phyloP scores from a whole-genome alignment of 257 asterid genomes.

The Forsythia suspensa region DNA sequence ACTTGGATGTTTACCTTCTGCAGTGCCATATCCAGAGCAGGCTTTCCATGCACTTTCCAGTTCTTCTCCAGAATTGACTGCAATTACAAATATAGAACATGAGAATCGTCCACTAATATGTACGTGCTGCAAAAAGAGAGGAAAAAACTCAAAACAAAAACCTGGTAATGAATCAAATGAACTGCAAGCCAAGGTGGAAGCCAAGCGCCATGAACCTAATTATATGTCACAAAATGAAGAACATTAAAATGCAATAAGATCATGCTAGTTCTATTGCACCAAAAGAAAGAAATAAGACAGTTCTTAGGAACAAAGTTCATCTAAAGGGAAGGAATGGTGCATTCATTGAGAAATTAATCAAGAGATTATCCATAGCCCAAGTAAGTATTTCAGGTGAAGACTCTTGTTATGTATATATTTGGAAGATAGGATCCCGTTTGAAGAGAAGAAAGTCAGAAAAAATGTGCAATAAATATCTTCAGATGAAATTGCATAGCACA shows the following conservation, averaged over 20 bases:
- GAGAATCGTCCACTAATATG: constrained; percentile 11
- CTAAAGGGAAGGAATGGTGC: neutral
- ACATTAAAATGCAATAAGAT: neutral
- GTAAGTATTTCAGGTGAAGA: neutral
- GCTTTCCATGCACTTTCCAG: constrained; percentile 82
- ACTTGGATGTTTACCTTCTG: constrained; percentile 59
- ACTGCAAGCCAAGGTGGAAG: constrained; percentile 86
- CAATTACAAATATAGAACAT: constrained; percentile 16
- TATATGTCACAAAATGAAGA: constrained; percentile 20
- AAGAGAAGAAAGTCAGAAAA: neutral
- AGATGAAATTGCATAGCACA: neutral
- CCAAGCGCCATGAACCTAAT: constrained; percentile 82
- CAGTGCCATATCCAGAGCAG: constrained; percentile 57
- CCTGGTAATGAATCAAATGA: constrained; percentile 52
- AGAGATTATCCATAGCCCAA: neutral
- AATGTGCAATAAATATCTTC: neutral
- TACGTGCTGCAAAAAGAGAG: neutral
- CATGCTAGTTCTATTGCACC: neutral
- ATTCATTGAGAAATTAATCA: neutral
- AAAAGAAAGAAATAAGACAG: neutral
- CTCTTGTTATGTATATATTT: neutral
- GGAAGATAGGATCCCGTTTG: neutral
- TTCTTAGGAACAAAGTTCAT: neutral
- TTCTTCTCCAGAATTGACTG: constrained; percentile 69
- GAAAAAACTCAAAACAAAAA: constrained; percentile 21